Evolutionary conservation across 78 protist genomes (phyloP), one percentile per base, ranked within the genome.

Genomic region (Ministeria vibrans): DNA sequence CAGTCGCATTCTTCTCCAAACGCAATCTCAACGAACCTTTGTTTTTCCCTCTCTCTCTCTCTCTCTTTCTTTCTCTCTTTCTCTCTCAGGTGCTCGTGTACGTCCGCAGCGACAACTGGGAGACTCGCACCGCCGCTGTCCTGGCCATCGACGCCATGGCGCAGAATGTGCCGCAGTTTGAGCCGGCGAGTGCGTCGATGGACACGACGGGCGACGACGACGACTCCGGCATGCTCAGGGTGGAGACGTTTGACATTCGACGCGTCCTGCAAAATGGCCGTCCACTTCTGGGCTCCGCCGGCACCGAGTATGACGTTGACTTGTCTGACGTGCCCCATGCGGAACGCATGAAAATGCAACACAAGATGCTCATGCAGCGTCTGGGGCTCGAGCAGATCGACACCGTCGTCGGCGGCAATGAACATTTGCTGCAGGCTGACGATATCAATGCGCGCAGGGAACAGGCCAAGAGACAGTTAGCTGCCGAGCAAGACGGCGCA

Each of bases 51-150:
- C n/a, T n/a, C n/a, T n/a, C n/a, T n/a, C n/a, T n/a, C n/a, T n/a
- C 66, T 4, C 15, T 43, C 2, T 45, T 36, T 1, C 23, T 11
- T 1, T 30, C 1, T 34, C 36, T 4, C 75, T 42, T 49, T 42
- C 39, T 1, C 44, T 18, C 64, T 2, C 7, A 74, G 70, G 53
- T 77, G 32, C 71, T 43, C 13, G 13, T 0, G 45, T 36, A 25
- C 28, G 79, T 80, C 28, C 68, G 64, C 23, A 25, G 44, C 32
- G 6, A 7, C 2, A 39, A 22, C n/a, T 86, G 89, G 88, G 90
- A 86, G 46, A 84, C 93, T 0, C 75, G 93, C 62, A 70, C 55
- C 13, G 93, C 93, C 4, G 90, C 88, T 18, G 90, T 82, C 51
- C 59, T 45, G 23, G 88, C 93, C 71, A 45, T 90, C 20, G 87